Conservation (phyloP, 2,329 filamentous ascomycete species). For the Penicillium janthinellum region DNA sequence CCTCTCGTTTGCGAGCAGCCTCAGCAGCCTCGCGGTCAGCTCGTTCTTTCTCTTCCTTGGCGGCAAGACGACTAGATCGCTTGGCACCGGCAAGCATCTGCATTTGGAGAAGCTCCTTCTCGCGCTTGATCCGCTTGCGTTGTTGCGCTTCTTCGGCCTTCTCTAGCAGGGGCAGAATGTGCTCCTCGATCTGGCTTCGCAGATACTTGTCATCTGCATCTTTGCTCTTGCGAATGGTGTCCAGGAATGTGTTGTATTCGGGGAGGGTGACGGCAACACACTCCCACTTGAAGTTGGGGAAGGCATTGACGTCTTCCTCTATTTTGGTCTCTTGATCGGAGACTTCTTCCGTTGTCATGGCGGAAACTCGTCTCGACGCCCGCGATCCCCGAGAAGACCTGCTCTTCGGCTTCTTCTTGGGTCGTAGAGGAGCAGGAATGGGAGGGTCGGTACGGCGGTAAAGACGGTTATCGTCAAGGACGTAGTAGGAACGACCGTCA, state of each 20-base stretch:
- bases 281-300: constrained; percentile 75
- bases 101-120: constrained; percentile 77
- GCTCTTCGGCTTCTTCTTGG: constrained; percentile 65
- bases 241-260: constrained; percentile 73
- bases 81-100: constrained; percentile 93
- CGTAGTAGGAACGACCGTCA: constrained; percentile 82
- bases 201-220: constrained; percentile 85
- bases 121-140: constrained; percentile 71
- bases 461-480: constrained; percentile 90
- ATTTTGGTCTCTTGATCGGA: constrained; percentile 49
- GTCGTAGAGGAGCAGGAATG: constrained; percentile 56
- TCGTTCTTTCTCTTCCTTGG: constrained; percentile 75
- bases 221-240: constrained; percentile 70
- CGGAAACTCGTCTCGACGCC: constrained; percentile 66
- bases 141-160: constrained; percentile 69
- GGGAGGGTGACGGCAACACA: constrained; percentile 80
- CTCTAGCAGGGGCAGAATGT: constrained; percentile 82
- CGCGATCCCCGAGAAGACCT: constrained; percentile 66
- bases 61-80: constrained; percentile 84
- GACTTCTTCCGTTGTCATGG: constrained; percentile 41
- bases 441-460: constrained; percentile 83
- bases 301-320: constrained; percentile 32
- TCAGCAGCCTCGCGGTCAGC: constrained; percentile 71
- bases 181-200: constrained; percentile 68
- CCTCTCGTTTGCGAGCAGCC: constrained; percentile 66